These are phyloP conservation scores for Croton laevigatus DNA, from an alignment of 441 rosid species.

Conservation along the genomic window DNA sequence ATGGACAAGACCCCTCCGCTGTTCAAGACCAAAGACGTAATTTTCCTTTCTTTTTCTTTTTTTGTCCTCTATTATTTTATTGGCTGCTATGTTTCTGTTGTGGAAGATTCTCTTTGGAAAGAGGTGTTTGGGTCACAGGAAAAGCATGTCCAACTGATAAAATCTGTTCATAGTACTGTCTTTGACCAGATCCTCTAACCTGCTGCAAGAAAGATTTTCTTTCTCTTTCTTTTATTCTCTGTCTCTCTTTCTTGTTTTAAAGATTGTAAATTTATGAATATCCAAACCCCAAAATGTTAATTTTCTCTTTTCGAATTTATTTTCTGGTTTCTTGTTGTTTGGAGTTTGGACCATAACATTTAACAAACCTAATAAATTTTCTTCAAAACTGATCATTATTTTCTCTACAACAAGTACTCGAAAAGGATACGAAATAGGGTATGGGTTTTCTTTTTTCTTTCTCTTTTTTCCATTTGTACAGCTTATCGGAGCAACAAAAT, in stretches of 20 bases:
- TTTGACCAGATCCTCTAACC: slow-evolving; percentile 70
- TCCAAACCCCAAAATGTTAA: background rate
- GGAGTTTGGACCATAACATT: slow-evolving; percentile 29
- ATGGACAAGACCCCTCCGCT: slow-evolving; percentile 70
- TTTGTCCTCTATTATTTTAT: background rate
- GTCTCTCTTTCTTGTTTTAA: background rate
- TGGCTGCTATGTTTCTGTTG: slow-evolving; percentile 25
- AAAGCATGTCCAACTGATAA: slow-evolving; percentile 53
- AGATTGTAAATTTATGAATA: slow-evolving; percentile 4
- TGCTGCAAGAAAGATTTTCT: slow-evolving; percentile 25
- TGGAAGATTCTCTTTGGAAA: slow-evolving; percentile 33
- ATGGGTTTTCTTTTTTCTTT: slow-evolving; percentile 20
- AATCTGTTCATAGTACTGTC: slow-evolving; percentile 42
- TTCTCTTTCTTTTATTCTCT: background rate
- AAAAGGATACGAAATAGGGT: slow-evolving; percentile 27
- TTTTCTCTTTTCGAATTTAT: slow-evolving; percentile 8
- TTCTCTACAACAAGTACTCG: slow-evolving; percentile 21
- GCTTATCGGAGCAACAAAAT: slow-evolving; percentile 20
- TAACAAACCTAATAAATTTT: slow-evolving; percentile 23
- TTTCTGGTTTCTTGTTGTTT: slow-evolving; percentile 18
- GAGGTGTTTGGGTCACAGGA: slow-evolving; percentile 44
- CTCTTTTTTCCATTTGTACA: slow-evolving; percentile 25
- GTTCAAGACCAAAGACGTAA: slow-evolving; percentile 73
- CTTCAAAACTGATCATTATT: slow-evolving; percentile 7
- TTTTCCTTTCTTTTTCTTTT: slow-evolving; percentile 13